phyloP scores from a whole-genome alignment of 495 filamentous ascomycete species.

The Rhypophila decipiens region DNA sequence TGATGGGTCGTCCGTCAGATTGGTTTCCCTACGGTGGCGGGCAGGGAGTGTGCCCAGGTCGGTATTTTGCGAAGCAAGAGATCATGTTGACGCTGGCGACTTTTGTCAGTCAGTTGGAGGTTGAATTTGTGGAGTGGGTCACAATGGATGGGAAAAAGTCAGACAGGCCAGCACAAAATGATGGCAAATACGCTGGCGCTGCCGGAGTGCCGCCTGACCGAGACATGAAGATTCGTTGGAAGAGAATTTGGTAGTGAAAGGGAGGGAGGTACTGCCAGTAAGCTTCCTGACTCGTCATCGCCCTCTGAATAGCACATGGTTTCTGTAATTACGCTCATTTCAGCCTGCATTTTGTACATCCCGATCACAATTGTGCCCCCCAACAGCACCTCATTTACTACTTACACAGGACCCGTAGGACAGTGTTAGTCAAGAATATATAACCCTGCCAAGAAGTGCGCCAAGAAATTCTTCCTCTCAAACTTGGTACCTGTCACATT shows the following conservation, averaged over 20 bases:
- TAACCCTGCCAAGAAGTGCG: too few species aligned
- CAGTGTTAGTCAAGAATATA: too few species aligned
- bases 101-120: constrained; percentile 45
- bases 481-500: too few species aligned
- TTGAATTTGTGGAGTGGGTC: constrained; percentile 32
- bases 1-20: background rate
- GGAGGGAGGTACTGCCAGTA: too few species aligned
- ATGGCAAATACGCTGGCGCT: constrained; percentile 10
- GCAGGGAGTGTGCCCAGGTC: constrained; percentile 33
- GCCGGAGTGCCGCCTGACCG: constrained; percentile 19
- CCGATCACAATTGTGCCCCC: too few species aligned
- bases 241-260: constrained; percentile 10
- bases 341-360: too few species aligned
- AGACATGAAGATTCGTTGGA: constrained; percentile 21
- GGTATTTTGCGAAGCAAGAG: constrained; percentile 28
- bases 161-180: constrained; percentile 12
- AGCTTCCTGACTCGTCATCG: too few species aligned
- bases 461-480: too few species aligned
- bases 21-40: constrained; percentile 7
- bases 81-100: constrained; percentile 40
- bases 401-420: too few species aligned
- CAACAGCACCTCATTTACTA: too few species aligned
- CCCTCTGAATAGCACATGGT: too few species aligned
- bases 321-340: too few species aligned
- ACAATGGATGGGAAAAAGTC: constrained; percentile 15